Base-by-base conservation (phyloP, 2,329 filamentous ascomycete species). In the Knoxdaviesia capensis region DNA sequence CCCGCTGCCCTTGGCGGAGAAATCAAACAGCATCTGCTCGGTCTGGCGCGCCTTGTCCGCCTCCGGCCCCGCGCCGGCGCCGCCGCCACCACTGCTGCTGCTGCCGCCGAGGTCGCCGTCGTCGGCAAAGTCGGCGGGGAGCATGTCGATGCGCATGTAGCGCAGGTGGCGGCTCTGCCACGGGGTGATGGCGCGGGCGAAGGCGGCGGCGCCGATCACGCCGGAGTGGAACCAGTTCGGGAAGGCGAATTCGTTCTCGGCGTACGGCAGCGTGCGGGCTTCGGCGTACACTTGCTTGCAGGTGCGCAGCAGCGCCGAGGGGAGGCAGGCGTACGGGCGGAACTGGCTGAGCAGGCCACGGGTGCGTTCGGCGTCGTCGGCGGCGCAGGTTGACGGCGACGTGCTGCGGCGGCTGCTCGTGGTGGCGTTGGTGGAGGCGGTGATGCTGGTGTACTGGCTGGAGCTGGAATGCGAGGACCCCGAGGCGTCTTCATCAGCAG, bases 181-280 rank as follows among this genome's bases (percentile, higher is more conserved):
- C 3, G 53, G 47, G 33, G 43, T 42, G 29, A 64, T 48, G 3
- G 49, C 48, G 9, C 52, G 46, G 2, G 57, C 53, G 42, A 65
- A 61, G 1, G 53, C 51, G 6, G 56, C 48, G 0, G 63, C 64
- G 1, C 62, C 56, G 48, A 58, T 58, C 4, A 65, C 48, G 0
- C 64, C 65, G 9, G 61, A 63, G 8, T 59, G 55, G 50, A 65
- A 65, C 59, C 61, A 63, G 37, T 61, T 62, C 34, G 60, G 53
- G 45, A 66, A 69, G 29, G 58, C 57, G 44, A 68, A 68, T 41
- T 66, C 63, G 51, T 64, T 66, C 28, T 50, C 44, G 6, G 50
- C 47, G 47, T 65, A 66, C 3, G 65, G 61, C 3, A 66, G 30
- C 1, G 44, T 11, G 4, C 61, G 56, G 4, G 57, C 53, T 46